Base-by-base conservation (phyloP, 2,329 filamentous ascomycete genomes). In the Cryphonectria japonica region DNA sequence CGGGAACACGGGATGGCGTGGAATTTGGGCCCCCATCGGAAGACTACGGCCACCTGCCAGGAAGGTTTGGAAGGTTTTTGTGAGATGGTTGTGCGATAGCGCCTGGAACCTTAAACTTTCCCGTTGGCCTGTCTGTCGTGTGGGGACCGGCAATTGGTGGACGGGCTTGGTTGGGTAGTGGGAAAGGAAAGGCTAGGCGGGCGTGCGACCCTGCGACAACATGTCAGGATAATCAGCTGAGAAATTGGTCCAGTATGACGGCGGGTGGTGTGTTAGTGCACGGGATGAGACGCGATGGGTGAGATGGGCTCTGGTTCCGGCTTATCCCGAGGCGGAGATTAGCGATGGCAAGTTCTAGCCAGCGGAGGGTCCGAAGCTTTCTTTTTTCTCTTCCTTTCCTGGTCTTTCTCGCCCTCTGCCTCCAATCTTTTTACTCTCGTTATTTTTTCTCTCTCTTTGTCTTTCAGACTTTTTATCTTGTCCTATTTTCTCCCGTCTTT, bases 21-120 rank as follows among this genome's bases (percentile, higher is more conserved):
- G 64, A 57, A 65, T 14, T 70, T 66, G 66, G 41, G 41, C 60
- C 41, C 68, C 43, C 26, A 75, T 69, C 73, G 64, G 74, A 66
- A 70, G 61, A 73, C 69, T 64, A 65, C 69, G 69, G 71, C 65
- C 37, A 66, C 39, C 34, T 16, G 54, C 29, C 26, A 59, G 37
- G 34, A 57, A 19, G 32, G 22, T 59, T 34, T 26, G 22, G 34
- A 61, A 29, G n/a, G 66, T 14, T 16, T n/a, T 3, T 43, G 22
- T 7, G 7, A 46, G 46, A 11, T 50, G 46, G 46, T 9, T n/a
- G 19, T 50, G 46, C 46, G 11, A 50, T 50, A 50, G 46, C 2
- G 8, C 46, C 43, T 46, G 43, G 16, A 46, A 19, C 46, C 14
- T 19, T 29, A 61, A 37, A 37, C 29, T 14, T 6, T 3, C 34